Evolutionary conservation across 345 rosid genomes (phyloP).

Genomic region (Anastatica hierochuntica): DNA sequence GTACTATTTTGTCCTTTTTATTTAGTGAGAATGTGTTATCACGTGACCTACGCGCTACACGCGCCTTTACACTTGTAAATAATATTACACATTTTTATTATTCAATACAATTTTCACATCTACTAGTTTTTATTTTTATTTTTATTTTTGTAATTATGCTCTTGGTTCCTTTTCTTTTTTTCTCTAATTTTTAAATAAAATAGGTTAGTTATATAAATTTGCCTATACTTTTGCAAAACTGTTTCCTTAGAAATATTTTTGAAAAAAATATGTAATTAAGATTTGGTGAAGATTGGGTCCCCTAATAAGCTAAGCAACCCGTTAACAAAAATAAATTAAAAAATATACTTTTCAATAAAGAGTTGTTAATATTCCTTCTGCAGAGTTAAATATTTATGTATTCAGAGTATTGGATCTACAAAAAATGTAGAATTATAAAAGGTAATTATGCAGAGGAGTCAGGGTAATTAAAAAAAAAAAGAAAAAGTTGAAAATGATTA

Average conservation of each 20-base stretch:
- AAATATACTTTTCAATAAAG: constrained; percentile 17
- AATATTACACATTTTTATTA: neutral
- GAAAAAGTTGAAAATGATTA: constrained; percentile 16
- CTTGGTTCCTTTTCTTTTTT: neutral
- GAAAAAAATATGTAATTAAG: neutral
- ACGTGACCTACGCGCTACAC: constrained; percentile 31
- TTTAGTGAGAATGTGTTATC: constrained; percentile 14
- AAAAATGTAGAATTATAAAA: constrained; percentile 21
- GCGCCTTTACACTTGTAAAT: constrained; percentile 29
- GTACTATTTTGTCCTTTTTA: constrained; percentile 24
- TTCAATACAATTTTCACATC: neutral
- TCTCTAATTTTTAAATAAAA: neutral
- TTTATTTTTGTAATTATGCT: constrained; percentile 1
- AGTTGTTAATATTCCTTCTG: constrained; percentile 24
- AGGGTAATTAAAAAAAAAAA: neutral
- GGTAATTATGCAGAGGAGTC: constrained; percentile 23
- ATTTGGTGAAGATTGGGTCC: constrained; percentile 9
- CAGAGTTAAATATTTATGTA: constrained; percentile 23
- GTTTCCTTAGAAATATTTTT: no score
- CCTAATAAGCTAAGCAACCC: constrained; percentile 1
- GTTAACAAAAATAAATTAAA: neutral
- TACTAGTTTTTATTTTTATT: constrained; percentile 5
- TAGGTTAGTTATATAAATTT: neutral
- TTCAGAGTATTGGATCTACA: constrained; percentile 28
- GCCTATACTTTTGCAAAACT: neutral